Evolutionary conservation across 768 basidiomycete species (phyloP).

Genomic region (Pulveroboletus frians): DNA sequence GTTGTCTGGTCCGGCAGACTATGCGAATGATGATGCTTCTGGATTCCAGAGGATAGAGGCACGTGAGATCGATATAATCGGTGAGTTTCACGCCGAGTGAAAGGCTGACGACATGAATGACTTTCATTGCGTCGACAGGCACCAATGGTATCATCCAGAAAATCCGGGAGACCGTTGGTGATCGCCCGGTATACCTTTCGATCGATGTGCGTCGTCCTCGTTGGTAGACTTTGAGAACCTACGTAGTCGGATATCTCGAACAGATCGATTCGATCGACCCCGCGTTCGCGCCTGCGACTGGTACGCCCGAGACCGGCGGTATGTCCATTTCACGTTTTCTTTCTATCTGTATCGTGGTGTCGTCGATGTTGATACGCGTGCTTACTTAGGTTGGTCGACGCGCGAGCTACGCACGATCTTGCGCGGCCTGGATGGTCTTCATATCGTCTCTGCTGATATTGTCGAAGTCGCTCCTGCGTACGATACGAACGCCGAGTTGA

Average conservation of each 20-base stretch:
- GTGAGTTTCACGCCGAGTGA: conserved; percentile 31
- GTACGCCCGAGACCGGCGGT: conserved; percentile 80
- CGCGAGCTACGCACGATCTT: conserved; percentile 75
- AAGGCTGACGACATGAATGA: background rate
- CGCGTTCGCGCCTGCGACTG: conserved; percentile 77
- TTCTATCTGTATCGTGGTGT: background rate
- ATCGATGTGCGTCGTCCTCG: conserved; percentile 51
- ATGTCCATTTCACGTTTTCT: background rate
- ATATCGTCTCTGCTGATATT: conserved; percentile 76
- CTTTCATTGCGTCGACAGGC: conserved; percentile 33
- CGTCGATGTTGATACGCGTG: background rate
- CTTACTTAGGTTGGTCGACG: conserved; percentile 56
- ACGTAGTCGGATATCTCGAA: background rate
- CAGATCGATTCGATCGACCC: conserved; percentile 80
- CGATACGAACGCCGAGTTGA: conserved; percentile 61
- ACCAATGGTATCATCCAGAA: conserved; percentile 73
- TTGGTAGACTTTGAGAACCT: background rate
- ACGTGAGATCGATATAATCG: conserved; percentile 78
- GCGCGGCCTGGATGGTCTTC: conserved; percentile 67
- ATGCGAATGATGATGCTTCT: conserved; percentile 68
- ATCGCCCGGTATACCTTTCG: conserved; percentile 70
- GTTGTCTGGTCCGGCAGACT: conserved; percentile 71
- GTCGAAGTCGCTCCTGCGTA: conserved; percentile 85
- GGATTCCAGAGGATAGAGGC: conserved; percentile 84
- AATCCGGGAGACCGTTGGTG: conserved; percentile 74